Conservation (phyloP, 352 stramenopile species). For the Phytophthora ohioensis region DNA sequence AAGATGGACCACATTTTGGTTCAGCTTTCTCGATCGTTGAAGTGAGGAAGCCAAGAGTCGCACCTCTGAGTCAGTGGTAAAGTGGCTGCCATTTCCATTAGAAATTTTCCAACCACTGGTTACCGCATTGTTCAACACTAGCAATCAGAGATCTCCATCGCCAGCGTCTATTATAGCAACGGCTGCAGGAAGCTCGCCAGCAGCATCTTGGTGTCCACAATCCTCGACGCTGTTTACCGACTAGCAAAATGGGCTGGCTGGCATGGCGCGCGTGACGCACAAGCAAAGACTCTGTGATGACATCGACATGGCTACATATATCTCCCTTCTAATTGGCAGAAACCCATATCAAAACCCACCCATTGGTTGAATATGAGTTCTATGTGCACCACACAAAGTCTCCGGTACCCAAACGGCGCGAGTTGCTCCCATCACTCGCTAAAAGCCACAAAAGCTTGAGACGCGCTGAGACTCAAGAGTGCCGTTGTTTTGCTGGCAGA, state of each 20-base stretch:
- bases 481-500: slow-evolving; percentile 17
- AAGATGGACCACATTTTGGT: not conserved
- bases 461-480: not conserved
- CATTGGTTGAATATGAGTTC: slow-evolving; percentile 15
- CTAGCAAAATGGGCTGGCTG: slow-evolving; percentile 23
- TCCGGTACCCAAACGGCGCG: slow-evolving; percentile 16
- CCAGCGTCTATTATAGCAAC: not conserved
- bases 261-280: slow-evolving; percentile 8
- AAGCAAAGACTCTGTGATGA: slow-evolving; percentile 13
- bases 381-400: slow-evolving; percentile 12
- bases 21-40: not conserved
- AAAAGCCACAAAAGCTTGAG: slow-evolving; percentile 2
- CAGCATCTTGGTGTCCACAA: not conserved
- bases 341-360: not conserved
- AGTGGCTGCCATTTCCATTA: not conserved
- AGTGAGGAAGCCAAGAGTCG: not conserved
- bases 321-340: slow-evolving; percentile 4
- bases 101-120: not conserved
- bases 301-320: slow-evolving; percentile 17
- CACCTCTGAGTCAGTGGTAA: not conserved
- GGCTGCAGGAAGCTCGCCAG: not conserved
- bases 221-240: slow-evolving; percentile 9
- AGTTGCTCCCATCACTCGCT: slow-evolving; percentile 16
- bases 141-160: not conserved
- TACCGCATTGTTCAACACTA: not conserved